Evolutionary conservation across 2,329 filamentous ascomycete genomes (phyloP).

Genomic region (Knoxdaviesia proteae): DNA sequence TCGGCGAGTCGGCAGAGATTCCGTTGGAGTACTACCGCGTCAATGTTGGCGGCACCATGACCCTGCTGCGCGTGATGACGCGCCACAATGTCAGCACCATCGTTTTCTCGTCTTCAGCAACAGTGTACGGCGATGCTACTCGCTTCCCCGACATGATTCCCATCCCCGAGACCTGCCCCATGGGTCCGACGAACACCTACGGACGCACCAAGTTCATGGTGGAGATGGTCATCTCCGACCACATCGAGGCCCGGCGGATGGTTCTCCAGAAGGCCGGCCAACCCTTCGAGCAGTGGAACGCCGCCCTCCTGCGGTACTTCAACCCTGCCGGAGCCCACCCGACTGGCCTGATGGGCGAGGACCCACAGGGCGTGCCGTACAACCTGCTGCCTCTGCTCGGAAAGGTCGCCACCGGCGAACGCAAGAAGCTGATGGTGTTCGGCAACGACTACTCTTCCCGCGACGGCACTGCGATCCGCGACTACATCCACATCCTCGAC

Average conservation of each 20-base stretch:
- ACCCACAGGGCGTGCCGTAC: constrained; percentile 86
- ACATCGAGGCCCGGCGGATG: constrained; percentile 68
- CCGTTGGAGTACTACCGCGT: constrained; percentile 95
- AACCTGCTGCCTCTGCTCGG: constrained; percentile 88
- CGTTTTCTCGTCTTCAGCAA: constrained; percentile 95
- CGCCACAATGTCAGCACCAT: constrained; percentile 87
- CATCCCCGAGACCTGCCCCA: constrained; percentile 90
- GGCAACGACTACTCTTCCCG: constrained; percentile 82
- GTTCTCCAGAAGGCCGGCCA: constrained; percentile 65
- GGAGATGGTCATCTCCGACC: constrained; percentile 79
- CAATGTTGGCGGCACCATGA: constrained; percentile 84
- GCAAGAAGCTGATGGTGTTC: constrained; percentile 85
- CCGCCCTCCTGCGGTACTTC: constrained; percentile 84
- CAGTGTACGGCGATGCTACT: constrained; percentile 94
- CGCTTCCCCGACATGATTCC: constrained; percentile 96
- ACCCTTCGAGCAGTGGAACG: constrained; percentile 70
- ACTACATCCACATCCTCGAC: constrained; percentile 95
- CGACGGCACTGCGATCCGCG: constrained; percentile 84
- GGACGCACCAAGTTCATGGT: constrained; percentile 90
- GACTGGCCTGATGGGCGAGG: constrained; percentile 92
- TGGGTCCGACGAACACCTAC: constrained; percentile 93
- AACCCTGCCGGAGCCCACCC: constrained; percentile 93
- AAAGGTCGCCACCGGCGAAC: constrained; percentile 86
- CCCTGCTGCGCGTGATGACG: constrained; percentile 70
- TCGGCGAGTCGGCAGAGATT: constrained; percentile 84